phyloP scores from a whole-genome alignment of 345 rosid genomes.

The Hypericum androsaemum region DNA sequence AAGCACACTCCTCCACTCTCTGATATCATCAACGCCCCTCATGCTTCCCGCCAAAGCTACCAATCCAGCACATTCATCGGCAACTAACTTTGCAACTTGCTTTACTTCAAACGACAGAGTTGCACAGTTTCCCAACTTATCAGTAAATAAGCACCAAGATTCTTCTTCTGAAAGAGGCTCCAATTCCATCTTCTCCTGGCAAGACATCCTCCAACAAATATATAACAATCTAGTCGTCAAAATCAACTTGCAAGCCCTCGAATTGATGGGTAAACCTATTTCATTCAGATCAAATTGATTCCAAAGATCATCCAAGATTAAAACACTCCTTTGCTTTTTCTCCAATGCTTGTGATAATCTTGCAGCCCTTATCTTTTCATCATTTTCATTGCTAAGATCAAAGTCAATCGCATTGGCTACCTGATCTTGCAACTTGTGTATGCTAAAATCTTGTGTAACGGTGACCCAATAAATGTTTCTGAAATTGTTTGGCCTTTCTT shows the following conservation, averaged over 20 bases:
- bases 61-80: slow-evolving; percentile 11
- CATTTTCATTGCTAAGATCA: not conserved
- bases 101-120: not conserved
- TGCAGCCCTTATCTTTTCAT: not conserved
- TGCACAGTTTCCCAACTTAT: slow-evolving; percentile 11
- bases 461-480: slow-evolving; percentile 21
- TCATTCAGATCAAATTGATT: not conserved
- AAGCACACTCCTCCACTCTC: slow-evolving; percentile 13
- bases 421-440: slow-evolving; percentile 4
- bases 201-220: slow-evolving; percentile 3
- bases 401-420: slow-evolving; percentile 7
- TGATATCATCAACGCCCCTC: slow-evolving; percentile 13
- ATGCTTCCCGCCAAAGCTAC: slow-evolving; percentile 14
- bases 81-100: slow-evolving; percentile 2
- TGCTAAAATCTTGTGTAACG: slow-evolving; percentile 9
- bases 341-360: slow-evolving; percentile 2
- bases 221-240: not conserved
- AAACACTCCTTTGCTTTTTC: slow-evolving; percentile 1
- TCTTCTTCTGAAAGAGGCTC: slow-evolving; percentile 16
- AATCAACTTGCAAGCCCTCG: slow-evolving; percentile 3
- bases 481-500: not conserved
- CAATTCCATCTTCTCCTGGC: not conserved
- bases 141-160: slow-evolving; percentile 16
- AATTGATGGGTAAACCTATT: not conserved
- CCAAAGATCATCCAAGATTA: slow-evolving; percentile 7